Conservation (phyloP, 768 basidiomycete genomes). For the Naematelia aurantialba region DNA sequence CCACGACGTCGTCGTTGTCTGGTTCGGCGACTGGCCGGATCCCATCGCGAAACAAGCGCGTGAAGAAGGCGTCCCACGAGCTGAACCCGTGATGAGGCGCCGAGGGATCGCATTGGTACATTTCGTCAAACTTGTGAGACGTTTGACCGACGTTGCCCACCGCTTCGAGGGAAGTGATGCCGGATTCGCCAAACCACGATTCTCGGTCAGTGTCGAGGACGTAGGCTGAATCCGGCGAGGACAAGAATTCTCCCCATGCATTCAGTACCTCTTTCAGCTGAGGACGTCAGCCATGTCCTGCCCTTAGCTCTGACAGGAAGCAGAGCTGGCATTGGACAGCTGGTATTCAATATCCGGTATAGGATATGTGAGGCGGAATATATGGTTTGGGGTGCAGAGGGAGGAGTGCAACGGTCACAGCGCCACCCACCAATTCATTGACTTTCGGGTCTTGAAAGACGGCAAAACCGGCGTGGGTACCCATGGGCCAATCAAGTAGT, state of each 20-base stretch:
- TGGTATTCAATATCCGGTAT: background rate
- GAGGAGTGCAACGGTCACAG: too few relatives aligned
- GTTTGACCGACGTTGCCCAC: constrained; percentile 45
- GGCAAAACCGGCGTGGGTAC: constrained; percentile 50
- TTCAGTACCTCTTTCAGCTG: constrained; percentile 57
- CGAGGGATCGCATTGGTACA: constrained; percentile 54
- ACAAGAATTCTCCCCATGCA: constrained; percentile 57
- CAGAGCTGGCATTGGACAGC: too few relatives aligned
- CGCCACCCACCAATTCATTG: constrained; percentile 51
- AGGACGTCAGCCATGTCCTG: background rate
- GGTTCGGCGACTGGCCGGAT: constrained; percentile 53
- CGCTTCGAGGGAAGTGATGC: constrained; percentile 35
- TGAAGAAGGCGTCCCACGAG: constrained; percentile 61
- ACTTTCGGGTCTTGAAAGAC: constrained; percentile 54
- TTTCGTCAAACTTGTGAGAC: constrained; percentile 49
- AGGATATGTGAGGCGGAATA: background rate
- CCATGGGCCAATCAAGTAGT: constrained; percentile 55
- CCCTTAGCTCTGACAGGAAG: too few relatives aligned
- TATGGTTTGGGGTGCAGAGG: too few relatives aligned
- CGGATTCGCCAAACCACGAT: constrained; percentile 58
- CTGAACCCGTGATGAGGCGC: constrained; percentile 54
- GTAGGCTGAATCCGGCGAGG: constrained; percentile 52
- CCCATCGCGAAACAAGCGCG: constrained; percentile 51
- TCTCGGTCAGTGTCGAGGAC: constrained; percentile 52
- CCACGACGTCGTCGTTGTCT: constrained; percentile 53